Conservation (phyloP, 2,329 filamentous ascomycete species). For the Mycosphaerella arachidis region DNA sequence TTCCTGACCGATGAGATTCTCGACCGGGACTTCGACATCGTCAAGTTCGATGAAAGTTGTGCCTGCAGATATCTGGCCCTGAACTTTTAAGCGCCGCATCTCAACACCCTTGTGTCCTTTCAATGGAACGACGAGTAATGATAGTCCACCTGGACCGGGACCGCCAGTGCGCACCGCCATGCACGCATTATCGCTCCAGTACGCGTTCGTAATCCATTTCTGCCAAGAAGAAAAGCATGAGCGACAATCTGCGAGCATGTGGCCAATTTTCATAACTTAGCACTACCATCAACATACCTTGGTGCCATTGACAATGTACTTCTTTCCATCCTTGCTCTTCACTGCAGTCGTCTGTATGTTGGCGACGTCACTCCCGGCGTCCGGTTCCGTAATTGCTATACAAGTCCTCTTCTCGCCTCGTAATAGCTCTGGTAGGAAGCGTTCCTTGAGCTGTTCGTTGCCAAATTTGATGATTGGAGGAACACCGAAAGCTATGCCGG, state of each 20-base stretch:
- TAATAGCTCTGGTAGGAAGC: conserved; percentile 64
- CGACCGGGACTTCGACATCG: conserved; percentile 66
- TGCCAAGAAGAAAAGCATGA: conserved; percentile 30
- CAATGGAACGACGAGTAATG: conserved; percentile 65
- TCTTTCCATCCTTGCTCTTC: conserved; percentile 58
- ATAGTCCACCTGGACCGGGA: conserved; percentile 58
- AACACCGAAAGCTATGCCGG: conserved; percentile 68
- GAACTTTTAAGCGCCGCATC: conserved; percentile 64
- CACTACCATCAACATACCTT: conserved; percentile 30
- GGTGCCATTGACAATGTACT: conserved; percentile 67
- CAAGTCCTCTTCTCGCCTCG: conserved; percentile 63
- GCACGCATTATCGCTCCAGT: conserved; percentile 63
- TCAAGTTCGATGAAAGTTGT: conserved; percentile 74
- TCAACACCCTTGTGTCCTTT: conserved; percentile 61
- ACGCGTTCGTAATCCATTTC: conserved; percentile 75
- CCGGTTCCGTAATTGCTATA: conserved; percentile 75
- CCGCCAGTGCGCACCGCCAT: conserved; percentile 73
- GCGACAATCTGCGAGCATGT: too few species aligned
- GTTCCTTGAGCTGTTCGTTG: conserved; percentile 56
- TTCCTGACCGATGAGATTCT: conserved; percentile 66
- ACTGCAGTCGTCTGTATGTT: conserved; percentile 65
- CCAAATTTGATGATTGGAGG: conserved; percentile 69
- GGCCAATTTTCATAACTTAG: too few species aligned
- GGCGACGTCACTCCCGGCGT: conserved; percentile 68
- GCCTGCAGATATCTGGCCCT: conserved; percentile 60